phyloP scores from a whole-genome alignment of 768 basidiomycete species.

The Pleurotus platypus region DNA sequence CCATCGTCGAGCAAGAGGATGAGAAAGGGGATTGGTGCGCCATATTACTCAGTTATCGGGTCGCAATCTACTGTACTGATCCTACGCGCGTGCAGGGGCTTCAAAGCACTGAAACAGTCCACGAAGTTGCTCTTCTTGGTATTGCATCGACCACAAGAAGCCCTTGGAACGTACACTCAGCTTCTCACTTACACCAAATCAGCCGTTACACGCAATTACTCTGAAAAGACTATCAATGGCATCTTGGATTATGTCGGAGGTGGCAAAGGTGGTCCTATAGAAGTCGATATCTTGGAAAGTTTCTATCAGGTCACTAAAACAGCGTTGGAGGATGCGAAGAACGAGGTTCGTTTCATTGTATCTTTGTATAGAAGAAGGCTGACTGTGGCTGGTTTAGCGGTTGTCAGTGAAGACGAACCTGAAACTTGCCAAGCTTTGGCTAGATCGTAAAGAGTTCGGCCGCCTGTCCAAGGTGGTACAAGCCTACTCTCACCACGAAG shows the following conservation, averaged over 20 bases:
- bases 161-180: constrained; percentile 79
- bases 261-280: constrained; percentile 70
- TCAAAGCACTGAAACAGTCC: constrained; percentile 97
- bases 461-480: constrained; percentile 71
- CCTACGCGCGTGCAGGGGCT: constrained; percentile 63
- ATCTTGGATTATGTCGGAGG: constrained; percentile 98
- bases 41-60: background rate
- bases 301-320: constrained; percentile 94
- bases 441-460: constrained; percentile 88
- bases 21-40: constrained; percentile 91
- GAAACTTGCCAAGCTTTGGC: constrained; percentile 96
- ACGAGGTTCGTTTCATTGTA: constrained; percentile 61
- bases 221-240: constrained; percentile 98
- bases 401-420: constrained; percentile 94
- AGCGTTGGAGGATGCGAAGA: constrained; percentile 90
- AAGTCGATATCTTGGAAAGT: constrained; percentile 85
- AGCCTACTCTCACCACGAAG: background rate
- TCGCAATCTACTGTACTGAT: constrained; percentile 3
- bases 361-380: background rate
- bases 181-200: constrained; percentile 94
- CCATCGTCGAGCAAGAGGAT: constrained; percentile 87
- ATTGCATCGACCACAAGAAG: constrained; percentile 77
- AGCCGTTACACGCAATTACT: constrained; percentile 91
- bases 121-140: constrained; percentile 89
- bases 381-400: constrained; percentile 45